Conservation (phyloP, 2,329 filamentous ascomycete species). For the Aureobasidium uvarum region DNA sequence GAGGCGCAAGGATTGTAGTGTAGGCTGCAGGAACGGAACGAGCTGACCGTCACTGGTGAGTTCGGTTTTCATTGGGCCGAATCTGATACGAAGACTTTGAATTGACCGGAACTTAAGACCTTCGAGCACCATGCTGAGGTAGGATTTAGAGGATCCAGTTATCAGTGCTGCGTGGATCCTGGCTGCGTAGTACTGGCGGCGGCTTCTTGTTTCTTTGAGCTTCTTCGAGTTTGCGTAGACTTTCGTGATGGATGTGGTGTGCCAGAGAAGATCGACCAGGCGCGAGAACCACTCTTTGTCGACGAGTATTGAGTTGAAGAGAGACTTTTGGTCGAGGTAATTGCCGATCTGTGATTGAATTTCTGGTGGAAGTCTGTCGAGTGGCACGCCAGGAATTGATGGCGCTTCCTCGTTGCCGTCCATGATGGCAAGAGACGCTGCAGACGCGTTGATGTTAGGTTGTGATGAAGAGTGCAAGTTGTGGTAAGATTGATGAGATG, state of each 20-base stretch:
- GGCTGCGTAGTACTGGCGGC: neutral
- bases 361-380: neutral
- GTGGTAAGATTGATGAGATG: neutral
- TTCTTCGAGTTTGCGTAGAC: neutral
- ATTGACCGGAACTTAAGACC: no score
- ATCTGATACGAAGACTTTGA: no score
- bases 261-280: neutral
- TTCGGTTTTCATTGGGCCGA: no score
- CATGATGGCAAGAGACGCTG: neutral
- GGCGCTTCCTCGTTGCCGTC: neutral
- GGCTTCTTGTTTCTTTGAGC: neutral
- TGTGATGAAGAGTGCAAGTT: neutral
- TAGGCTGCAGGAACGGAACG: neutral
- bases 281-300: neutral
- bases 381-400: neutral
- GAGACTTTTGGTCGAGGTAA: neutral
- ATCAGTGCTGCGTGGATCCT: neutral
- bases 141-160: no score
- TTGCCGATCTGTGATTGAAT: neutral
- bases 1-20: neutral
- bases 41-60: no score
- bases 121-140: no score
- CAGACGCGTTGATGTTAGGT: neutral
- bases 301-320: neutral
- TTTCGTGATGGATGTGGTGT: neutral